These are phyloP conservation scores for Ascochyta fabae DNA, from an alignment of 2,329 filamentous ascomycete species.

Conservation along the genomic window DNA sequence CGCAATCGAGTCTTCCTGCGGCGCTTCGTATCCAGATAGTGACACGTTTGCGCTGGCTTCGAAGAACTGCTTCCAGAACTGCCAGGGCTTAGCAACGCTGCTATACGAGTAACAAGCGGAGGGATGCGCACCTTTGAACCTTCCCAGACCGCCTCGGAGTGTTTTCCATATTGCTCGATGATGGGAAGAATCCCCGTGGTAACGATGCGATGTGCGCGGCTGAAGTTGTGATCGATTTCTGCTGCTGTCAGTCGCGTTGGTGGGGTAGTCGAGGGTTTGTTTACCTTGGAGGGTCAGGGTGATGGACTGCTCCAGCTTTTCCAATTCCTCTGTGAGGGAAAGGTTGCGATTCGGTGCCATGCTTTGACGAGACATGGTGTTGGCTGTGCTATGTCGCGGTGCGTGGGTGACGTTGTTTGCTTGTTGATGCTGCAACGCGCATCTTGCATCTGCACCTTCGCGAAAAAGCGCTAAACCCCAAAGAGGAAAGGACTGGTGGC, in stretches of 20 bases:
- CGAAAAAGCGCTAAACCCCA: conserved; percentile 14
- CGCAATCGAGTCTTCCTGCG: conserved; percentile 62
- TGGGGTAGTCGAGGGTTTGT: conserved; percentile 29
- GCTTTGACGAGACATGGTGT: conserved; percentile 59
- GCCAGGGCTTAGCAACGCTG: conserved; percentile 12
- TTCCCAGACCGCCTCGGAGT: conserved; percentile 94
- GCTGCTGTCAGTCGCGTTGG: conserved; percentile 33
- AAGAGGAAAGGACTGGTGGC: conserved; percentile 16
- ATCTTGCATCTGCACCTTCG: conserved; percentile 18
- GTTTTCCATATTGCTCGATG: conserved; percentile 92
- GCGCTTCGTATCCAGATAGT: conserved; percentile 90
- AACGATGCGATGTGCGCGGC: conserved; percentile 93
- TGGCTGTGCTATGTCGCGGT: neutral
- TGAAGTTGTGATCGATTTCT: conserved; percentile 99
- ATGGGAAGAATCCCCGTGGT: conserved; percentile 91
- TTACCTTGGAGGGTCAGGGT: conserved; percentile 89
- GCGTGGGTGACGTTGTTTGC: conserved; percentile 4
- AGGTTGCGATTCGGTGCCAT: conserved; percentile 63
- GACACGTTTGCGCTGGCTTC: conserved; percentile 98
- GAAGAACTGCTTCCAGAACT: conserved; percentile 99
- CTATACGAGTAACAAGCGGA: neutral
- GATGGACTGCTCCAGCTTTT: conserved; percentile 95
- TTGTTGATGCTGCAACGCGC: conserved; percentile 22
- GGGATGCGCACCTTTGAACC: conserved; percentile 75
- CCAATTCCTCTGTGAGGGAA: conserved; percentile 90